Evolutionary conservation across 2,329 filamentous ascomycete species (phyloP), one percentile per base, ranked within the genome.

Genomic region (Sporothrix humicola): DNA sequence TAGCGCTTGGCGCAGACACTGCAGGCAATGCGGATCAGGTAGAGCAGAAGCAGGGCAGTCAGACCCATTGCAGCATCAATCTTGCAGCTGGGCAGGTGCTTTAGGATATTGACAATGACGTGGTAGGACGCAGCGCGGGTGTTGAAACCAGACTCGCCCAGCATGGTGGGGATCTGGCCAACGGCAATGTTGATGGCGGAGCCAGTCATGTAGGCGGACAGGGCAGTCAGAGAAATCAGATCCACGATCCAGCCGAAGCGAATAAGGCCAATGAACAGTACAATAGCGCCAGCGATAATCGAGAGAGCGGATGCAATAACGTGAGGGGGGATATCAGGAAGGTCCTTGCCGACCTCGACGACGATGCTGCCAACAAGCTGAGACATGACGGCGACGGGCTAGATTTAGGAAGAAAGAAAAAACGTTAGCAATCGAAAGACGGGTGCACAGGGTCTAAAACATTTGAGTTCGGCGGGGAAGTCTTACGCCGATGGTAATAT

Each of bases 151-250:
- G 86, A 86, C 79, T 97, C 91, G 7, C 96, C 96, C 84, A 99
- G 88, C 81, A 98, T 84, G 1, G 88, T 87, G 0, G 93, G 92
- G 5, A 98, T 86, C 81, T 99, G 96, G 48, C 96, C 95, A 31
- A 90, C 88, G 17, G 89, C 90, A 79, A 99, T 98, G 78, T 89
- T 97, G 81, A 99, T 88, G 72, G 95, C 94, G 5, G 95, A 97
- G 2, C 95, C 95, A 0, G 96, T 98, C 93, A 98, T 98, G 85
- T 97, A 98, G 2, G 96, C 94, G 0, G 93, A 95, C 72, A 98
- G 93, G 0, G 95, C 93, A 1, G 94, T 91, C 73, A 98, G 89
- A 0, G 96, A 93, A 78, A 98, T 98, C 79, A 98, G 88, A 77
- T 98, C 94, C 66, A 98, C 94, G 69, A 98, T 91, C 90, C 94